Conservation (phyloP, 83 land plant species). For the Isoetes engelmannii region DNA sequence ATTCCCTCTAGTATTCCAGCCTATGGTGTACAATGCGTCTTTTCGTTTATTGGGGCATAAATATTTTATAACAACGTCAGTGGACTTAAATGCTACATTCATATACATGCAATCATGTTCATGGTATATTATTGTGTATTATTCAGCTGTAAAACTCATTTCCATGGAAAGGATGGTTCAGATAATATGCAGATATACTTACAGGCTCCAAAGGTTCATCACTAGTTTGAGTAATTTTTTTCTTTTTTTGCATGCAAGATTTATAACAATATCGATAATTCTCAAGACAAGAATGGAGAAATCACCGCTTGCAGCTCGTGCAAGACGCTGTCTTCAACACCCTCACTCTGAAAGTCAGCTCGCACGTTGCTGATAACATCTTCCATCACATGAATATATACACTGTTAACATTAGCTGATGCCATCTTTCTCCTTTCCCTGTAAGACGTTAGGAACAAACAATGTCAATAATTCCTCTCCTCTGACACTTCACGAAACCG, state of each 20-base stretch:
- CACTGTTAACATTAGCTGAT: conserved; percentile 20
- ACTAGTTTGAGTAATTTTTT: too few relatives aligned
- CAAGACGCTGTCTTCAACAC: conserved; percentile 68
- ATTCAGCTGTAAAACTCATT: too few relatives aligned
- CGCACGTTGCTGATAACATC: conserved; percentile 80
- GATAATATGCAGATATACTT: too few relatives aligned
- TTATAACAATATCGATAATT: background rate
- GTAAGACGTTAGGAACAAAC: background rate
- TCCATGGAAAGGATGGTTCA: too few relatives aligned
- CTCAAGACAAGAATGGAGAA: background rate
- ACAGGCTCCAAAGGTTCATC: too few relatives aligned
- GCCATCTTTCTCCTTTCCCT: conserved; percentile 27
- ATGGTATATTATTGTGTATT: too few relatives aligned
- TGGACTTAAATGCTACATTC: too few relatives aligned
- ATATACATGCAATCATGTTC: too few relatives aligned
- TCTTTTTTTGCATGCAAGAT: background rate
- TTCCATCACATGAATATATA: conserved; percentile 72
- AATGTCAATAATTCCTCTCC: too few relatives aligned
- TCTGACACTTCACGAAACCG: too few relatives aligned
- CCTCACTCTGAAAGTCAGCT: conserved; percentile 58
- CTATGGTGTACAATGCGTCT: background rate
- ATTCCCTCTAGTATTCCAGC: background rate
- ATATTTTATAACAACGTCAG: too few relatives aligned
- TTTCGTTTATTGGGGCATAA: too few relatives aligned
- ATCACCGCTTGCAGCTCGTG: conserved; percentile 84